Base-by-base conservation (phyloP, 345 rosid species). In the Aquilaria yunnanensis region DNA sequence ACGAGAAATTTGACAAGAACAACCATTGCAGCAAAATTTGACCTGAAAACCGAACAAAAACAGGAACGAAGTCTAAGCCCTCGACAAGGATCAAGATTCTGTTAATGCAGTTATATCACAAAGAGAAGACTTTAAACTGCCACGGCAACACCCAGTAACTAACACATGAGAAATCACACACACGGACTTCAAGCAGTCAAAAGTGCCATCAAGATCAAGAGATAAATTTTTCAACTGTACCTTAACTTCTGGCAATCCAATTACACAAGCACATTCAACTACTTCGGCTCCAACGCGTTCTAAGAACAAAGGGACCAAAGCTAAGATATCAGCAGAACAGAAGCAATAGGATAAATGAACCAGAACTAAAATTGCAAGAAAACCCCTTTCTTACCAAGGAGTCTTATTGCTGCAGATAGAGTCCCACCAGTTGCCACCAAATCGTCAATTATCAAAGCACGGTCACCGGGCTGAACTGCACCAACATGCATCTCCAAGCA, bases 371-470 rank as follows among this genome's bases (percentile, higher is more conserved):
- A 11, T 9, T 13, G 5, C 11, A n/a, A 9, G 1, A 5, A 31
- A 41, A 29, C n/a, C 62, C 10, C 2, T 9, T 10, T 12, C 29
- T 64, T 78, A 92, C 98, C 98, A 70, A 93, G 53, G 48, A 93
- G 90, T 54, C 75, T 80, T 51, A 93, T 88, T 9, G 96, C 96
- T 34, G 98, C 98, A 1, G 92, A 85, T 50, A 93, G 78, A 10
- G 97, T 90, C 47, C 98, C 97, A 9, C 98, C 98, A 0, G 98
- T 93, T 41, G 97, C 97, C 6, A 93, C 92, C 75, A 93, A 70
- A 77, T 93, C 98, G 70, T 90, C 98, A 0, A 88, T 86, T 47
- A 90, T 61, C 37, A 93, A 60, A 29, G 83, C 94, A 12, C 88
- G 82, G 63, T 90, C 98, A 1, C 90, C 80, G 0, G 85, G 64